A percentile compares a stretch with the other conserved stretches of the same genome.
These are phyloP conservation scores for Boletus rubroflammeus DNA, from an alignment of 768 basidiomycete species.

Conservation along the genomic window DNA sequence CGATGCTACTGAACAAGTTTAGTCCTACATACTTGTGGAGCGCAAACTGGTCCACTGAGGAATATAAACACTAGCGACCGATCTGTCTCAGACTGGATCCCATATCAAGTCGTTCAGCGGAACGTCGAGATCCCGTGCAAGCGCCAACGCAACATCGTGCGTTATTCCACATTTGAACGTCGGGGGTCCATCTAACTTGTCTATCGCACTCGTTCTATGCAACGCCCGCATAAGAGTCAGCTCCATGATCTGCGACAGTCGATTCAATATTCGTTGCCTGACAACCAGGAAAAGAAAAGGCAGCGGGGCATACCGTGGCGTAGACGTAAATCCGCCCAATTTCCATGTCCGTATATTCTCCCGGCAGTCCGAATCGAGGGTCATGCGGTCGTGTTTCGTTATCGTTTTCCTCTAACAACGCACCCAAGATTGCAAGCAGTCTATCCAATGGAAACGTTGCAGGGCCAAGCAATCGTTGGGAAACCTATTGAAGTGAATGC, in stretches of 20 bases:
- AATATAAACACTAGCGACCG: not conserved
- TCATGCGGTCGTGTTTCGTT: conserved; percentile 43
- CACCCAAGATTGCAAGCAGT: conserved; percentile 74
- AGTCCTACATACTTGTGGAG: no score
- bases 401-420: conserved; percentile 69
- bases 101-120: conserved; percentile 63
- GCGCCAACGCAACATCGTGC: conserved; percentile 47
- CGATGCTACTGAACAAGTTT: no score
- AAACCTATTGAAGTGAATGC: conserved; percentile 40
- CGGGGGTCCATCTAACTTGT: conserved; percentile 66
- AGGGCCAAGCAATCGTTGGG: conserved; percentile 80
- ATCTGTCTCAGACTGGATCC: conserved; percentile 40
- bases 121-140: conserved; percentile 61
- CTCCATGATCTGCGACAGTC: conserved; percentile 53
- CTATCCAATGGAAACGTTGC: conserved; percentile 75
- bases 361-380: conserved; percentile 51
- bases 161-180: conserved; percentile 73
- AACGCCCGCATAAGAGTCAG: conserved; percentile 62
- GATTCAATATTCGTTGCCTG: not conserved
- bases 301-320: conserved; percentile 51
- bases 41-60: not conserved
- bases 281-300: not conserved
- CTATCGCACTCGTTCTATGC: conserved; percentile 57
- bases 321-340: conserved; percentile 57
- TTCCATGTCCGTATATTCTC: conserved; percentile 76